Base-by-base conservation (phyloP, 345 rosid genomes). In the Pistacia vera region DNA sequence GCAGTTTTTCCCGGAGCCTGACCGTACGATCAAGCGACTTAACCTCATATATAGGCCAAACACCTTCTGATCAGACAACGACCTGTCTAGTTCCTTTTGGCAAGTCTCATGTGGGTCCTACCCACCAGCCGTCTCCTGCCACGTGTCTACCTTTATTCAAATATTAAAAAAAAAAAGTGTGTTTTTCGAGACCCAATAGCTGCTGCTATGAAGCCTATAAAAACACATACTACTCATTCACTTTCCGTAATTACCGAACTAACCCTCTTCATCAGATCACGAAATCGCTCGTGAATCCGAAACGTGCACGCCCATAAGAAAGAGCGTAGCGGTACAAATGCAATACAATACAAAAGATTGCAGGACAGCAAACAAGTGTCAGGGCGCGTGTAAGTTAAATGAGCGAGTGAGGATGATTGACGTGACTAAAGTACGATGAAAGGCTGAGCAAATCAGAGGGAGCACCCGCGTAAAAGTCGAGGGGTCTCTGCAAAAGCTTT, bases 401-500 rank as follows among this genome's bases (percentile, higher is more conserved):
- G 28, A 11, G 57, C 18, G 17, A 58, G 0, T 41, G 46, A 7
- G 38, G 55, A 33, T 55, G 70, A 61, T 75, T 81, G 88, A 83
- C 78, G 68, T 75, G 91, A 84, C 82, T 38, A 81, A 78, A 55
- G 89, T 88, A 86, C 89, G 89, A 88, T 86, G 89, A 88, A 84
- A 88, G 85, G 81, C 89, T 80, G 83, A 67, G 22, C 51, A 66
- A 56, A 68, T 74, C 71, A 77, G 48, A 69, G 9, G 46, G 58
- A 49, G 73, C 81, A 61, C 89, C 86, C 86, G 88, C 91, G 89
- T 75, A 88, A 88, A 88, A 86, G 89, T 84, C 89, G 91, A 88
- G 91, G 85, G 89, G 59, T 80, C 77, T 54, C 79, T 62, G 74
- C 61, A 4, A 63, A 71, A 66, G 70, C 41, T 63, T 0, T 9